Percentiles rank a stretch among this genome's conserved stretches.
Conservation (phyloP, 192 early-diverging fungal species). For the Podila clonocystis region DNA sequence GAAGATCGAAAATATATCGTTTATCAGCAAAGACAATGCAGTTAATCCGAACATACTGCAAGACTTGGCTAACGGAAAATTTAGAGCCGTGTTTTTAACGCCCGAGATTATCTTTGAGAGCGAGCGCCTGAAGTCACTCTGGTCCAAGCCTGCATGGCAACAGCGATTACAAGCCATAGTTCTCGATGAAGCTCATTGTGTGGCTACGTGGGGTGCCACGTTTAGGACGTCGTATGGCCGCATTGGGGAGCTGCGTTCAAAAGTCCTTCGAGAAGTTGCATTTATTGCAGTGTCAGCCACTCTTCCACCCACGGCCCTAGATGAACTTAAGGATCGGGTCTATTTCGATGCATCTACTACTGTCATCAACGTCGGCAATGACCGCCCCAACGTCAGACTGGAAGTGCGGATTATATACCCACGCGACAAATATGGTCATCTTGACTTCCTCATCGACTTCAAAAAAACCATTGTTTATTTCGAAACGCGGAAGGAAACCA, state of each 20-base stretch:
- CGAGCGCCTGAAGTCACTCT: slow-evolving; percentile 6
- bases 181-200: slow-evolving; percentile 23
- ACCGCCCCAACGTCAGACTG: not conserved
- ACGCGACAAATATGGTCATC: too few relatives aligned
- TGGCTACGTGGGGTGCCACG: slow-evolving; percentile 2
- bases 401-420: too few relatives aligned
- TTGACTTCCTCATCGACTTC: not conserved
- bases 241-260: not conserved
- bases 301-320: not conserved
- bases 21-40: not conserved
- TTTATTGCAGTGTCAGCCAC: slow-evolving; percentile 8
- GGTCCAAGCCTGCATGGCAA: slow-evolving; percentile 5
- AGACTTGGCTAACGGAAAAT: not conserved
- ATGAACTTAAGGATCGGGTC: not conserved
- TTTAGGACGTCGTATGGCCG: not conserved
- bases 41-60: not conserved
- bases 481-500: not conserved
- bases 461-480: not conserved
- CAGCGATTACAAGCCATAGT: slow-evolving; percentile 1
- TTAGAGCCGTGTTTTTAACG: slow-evolving; percentile 30
- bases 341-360: not conserved
- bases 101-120: slow-evolving; percentile 11
- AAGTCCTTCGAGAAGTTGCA: not conserved
- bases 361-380: not conserved
- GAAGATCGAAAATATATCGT: not conserved